These are phyloP conservation scores for Mollisiaceae sp. DNA, from an alignment of 2,329 filamentous ascomycete genomes.

Conservation along the genomic window DNA sequence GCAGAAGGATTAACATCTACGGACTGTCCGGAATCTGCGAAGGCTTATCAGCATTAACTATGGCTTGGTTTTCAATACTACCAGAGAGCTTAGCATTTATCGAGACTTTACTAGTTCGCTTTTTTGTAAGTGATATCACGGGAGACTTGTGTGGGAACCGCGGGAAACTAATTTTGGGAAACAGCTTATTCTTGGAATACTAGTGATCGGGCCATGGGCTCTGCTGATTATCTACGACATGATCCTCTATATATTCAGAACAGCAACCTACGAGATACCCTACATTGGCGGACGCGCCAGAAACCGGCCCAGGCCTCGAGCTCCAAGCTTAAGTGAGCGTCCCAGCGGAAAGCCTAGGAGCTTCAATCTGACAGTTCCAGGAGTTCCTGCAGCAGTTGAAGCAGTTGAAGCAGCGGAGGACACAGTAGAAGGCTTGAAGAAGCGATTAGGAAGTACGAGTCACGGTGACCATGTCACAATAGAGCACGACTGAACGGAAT, in stretches of 20 bases:
- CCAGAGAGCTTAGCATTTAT: constrained; percentile 60
- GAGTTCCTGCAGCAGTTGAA: constrained; percentile 30
- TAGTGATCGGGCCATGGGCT: constrained; percentile 68
- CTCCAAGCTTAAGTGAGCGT: constrained; percentile 64
- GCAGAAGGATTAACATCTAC: neutral
- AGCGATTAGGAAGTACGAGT: constrained; percentile 29
- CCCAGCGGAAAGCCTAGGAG: constrained; percentile 52
- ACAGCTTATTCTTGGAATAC: constrained; percentile 63
- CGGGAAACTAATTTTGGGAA: constrained; percentile 26
- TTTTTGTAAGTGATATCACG: constrained; percentile 58
- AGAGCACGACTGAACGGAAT: constrained; percentile 30
- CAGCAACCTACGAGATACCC: constrained; percentile 62
- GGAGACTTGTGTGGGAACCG: neutral
- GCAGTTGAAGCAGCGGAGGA: constrained; percentile 34
- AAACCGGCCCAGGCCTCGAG: constrained; percentile 62
- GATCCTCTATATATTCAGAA: constrained; percentile 64
- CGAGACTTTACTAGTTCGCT: constrained; percentile 65
- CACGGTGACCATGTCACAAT: constrained; percentile 27
- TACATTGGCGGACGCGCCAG: constrained; percentile 64
- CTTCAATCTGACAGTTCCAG: constrained; percentile 36
- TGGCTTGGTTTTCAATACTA: constrained; percentile 70
- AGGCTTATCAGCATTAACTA: constrained; percentile 39
- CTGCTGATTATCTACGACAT: constrained; percentile 67
- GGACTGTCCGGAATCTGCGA: constrained; percentile 4
- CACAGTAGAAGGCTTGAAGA: constrained; percentile 32